A percentile compares a stretch with the other conserved stretches of the same genome.
These are phyloP conservation scores for Poronia punctata DNA, from an alignment of 495 filamentous ascomycete genomes.

Conservation along the genomic window DNA sequence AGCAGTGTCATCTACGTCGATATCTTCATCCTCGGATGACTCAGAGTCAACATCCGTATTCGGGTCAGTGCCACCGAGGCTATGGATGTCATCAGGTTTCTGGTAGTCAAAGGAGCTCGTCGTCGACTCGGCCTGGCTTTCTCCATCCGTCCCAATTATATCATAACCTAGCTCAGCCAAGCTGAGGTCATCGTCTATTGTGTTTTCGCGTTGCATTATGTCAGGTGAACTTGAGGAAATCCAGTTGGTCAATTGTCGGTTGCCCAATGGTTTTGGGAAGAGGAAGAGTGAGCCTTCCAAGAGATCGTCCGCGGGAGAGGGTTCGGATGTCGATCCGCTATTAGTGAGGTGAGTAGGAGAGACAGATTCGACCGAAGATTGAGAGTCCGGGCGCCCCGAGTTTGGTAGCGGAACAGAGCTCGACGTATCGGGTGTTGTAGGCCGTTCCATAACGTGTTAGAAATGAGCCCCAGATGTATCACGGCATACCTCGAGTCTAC, in stretches of 20 bases:
- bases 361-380: neutral
- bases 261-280: conserved; percentile 44
- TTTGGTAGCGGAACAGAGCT: conserved; percentile 18
- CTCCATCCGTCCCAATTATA: conserved; percentile 45
- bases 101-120: conserved; percentile 43
- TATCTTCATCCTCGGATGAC: conserved; percentile 32
- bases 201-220: conserved; percentile 37
- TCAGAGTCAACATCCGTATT: conserved; percentile 32
- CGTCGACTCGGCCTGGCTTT: conserved; percentile 36
- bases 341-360: conserved; percentile 8
- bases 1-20: conserved; percentile 10
- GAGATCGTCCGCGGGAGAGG: conserved; percentile 9
- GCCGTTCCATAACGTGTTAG: conserved; percentile 40
- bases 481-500: conserved; percentile 30
- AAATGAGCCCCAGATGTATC: conserved; percentile 25
- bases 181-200: conserved; percentile 34
- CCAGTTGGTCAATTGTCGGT: conserved; percentile 44
- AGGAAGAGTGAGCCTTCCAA: conserved; percentile 34
- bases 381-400: neutral
- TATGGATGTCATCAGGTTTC: conserved; percentile 47
- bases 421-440: conserved; percentile 19
- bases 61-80: conserved; percentile 44
- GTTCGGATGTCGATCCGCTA: conserved; percentile 12
- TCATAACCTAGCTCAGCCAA: conserved; percentile 53
- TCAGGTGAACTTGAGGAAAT: conserved; percentile 42